phyloP scores from a whole-genome alignment of 495 filamentous ascomycete genomes.

The Saxophila tyrrhenica region DNA sequence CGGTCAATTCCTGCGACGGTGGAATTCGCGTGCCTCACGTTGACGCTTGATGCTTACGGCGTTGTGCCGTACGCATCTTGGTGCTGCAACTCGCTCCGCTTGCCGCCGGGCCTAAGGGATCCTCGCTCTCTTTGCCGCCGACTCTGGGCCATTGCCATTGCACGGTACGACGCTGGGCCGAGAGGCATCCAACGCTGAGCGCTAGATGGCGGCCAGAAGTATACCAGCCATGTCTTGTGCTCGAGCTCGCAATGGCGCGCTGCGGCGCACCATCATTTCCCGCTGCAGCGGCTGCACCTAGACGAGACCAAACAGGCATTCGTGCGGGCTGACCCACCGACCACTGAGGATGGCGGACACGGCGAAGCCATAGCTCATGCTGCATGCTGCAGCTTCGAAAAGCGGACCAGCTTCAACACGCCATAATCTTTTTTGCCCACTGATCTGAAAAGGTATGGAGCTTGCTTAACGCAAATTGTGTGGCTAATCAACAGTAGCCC shows the following conservation, averaged over 20 bases:
- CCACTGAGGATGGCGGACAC: neutral
- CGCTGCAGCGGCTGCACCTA: neutral
- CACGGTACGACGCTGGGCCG: neutral
- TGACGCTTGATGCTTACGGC: neutral
- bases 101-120: neutral
- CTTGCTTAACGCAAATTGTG: conserved; percentile 5
- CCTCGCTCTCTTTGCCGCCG: neutral
- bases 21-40: neutral
- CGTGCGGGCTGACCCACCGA: neutral
- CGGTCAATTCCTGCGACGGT: neutral
- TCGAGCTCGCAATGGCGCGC: neutral
- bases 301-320: neutral
- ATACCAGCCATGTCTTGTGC: neutral
- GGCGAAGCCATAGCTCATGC: conserved; percentile 1
- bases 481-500: conserved; percentile 15
- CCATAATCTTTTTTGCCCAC: neutral
- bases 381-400: conserved; percentile 1
- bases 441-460: conserved; percentile 19
- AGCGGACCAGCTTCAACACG: conserved; percentile 2
- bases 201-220: neutral
- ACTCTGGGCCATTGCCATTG: neutral
- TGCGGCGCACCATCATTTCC: neutral
- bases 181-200: neutral
- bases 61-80: neutral
- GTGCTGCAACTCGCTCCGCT: neutral